These are phyloP conservation scores for Leonotis leonurus DNA, from an alignment of 257 asterid genomes.

Conservation along the genomic window DNA sequence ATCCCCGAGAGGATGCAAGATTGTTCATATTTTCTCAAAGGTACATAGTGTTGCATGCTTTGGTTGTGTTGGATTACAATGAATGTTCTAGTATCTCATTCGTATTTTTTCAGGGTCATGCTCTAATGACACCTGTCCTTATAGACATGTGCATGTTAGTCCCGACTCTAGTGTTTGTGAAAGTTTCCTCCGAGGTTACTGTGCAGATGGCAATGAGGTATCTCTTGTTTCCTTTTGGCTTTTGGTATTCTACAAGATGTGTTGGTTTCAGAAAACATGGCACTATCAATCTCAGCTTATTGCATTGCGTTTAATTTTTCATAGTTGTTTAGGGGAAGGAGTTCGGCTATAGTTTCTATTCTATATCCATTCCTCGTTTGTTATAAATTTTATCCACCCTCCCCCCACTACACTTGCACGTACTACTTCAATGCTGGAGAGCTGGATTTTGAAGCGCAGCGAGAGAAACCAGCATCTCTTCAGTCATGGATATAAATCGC, in stretches of 20 bases:
- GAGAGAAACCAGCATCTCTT: background rate
- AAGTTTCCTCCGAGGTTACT: conserved; percentile 85
- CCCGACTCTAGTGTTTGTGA: conserved; percentile 68
- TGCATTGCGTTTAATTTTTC: background rate
- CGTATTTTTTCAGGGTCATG: conserved; percentile 61
- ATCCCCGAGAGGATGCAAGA: conserved; percentile 98
- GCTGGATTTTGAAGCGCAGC: conserved; percentile 14
- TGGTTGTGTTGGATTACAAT: background rate
- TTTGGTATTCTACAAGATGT: background rate
- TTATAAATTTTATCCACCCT: background rate
- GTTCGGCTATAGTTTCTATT: background rate
- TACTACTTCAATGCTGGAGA: conserved; percentile 2
- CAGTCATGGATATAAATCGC: background rate
- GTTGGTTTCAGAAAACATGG: background rate
- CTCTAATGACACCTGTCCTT: conserved; percentile 81
- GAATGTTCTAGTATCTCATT: conserved; percentile 18
- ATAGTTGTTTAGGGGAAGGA: background rate
- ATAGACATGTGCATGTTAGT: conserved; percentile 83
- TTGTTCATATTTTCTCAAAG: conserved; percentile 88
- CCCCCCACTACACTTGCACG: background rate
- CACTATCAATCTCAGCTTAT: background rate
- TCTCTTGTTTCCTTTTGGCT: conserved; percentile 6
- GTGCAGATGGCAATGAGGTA: conserved; percentile 97
- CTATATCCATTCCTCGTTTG: background rate
- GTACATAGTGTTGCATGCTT: conserved; percentile 30